Evolutionary conservation across 2,329 filamentous ascomycete species (phyloP).

Genomic region (Didymella lethalis): DNA sequence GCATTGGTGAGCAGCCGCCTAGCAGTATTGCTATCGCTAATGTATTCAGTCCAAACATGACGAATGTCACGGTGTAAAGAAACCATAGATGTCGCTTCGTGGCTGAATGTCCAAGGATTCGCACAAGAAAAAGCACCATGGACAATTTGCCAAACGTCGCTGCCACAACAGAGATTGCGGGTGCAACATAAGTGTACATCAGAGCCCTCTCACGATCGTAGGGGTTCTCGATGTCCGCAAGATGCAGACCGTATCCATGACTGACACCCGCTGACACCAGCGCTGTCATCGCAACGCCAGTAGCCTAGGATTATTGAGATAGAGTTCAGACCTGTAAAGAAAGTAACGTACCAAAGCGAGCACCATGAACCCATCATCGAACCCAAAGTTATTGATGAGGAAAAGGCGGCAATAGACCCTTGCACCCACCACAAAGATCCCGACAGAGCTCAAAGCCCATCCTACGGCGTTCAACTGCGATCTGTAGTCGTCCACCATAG

Average conservation of each 20-base stretch:
- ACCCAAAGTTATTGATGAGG: neutral
- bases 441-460: neutral
- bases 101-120: slow-evolving; percentile 3
- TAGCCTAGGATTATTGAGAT: neutral
- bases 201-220: neutral
- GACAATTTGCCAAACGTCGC: neutral
- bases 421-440: neutral
- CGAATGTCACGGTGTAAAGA: neutral
- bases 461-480: neutral
- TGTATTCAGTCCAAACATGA: slow-evolving; percentile 7
- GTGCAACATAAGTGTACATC: neutral
- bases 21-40: slow-evolving; percentile 8
- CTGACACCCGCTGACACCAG: neutral
- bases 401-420: neutral
- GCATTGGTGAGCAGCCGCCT: slow-evolving; percentile 8
- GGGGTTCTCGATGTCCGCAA: neutral
- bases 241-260: neutral
- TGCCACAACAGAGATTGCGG: neutral
- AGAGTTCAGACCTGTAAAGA: neutral
- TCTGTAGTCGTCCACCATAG: neutral
- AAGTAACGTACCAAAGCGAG: neutral
- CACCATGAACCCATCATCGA: neutral
- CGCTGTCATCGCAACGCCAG: neutral
- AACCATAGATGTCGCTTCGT: slow-evolving; percentile 9
- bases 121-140: slow-evolving; percentile 1